A percentile compares a stretch with the other conserved stretches of the same genome.
Conservation (phyloP, 257 asterid species). For the Henckelia pumila region DNA sequence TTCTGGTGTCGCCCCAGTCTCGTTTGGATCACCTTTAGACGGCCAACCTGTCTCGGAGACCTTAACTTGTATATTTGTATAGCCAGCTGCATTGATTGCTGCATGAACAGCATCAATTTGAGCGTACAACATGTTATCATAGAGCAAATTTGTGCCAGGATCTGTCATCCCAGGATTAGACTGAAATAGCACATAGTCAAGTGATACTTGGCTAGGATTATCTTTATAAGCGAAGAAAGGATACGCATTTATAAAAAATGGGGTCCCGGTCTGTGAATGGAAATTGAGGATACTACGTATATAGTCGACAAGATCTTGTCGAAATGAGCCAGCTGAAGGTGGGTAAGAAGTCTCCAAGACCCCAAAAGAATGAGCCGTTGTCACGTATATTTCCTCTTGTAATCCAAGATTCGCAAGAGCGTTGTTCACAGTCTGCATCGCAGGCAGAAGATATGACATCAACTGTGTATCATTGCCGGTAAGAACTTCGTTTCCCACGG, state of each 20-base stretch:
- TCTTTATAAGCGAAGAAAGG: slow-evolving; percentile 91
- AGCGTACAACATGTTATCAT: slow-evolving; percentile 92
- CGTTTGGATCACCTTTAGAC: slow-evolving; percentile 69
- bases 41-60: slow-evolving; percentile 99
- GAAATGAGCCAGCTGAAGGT: slow-evolving; percentile 75
- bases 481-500: slow-evolving; percentile 82
- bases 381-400: slow-evolving; percentile 50
- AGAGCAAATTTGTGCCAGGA: slow-evolving; percentile 54
- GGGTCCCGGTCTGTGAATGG: slow-evolving; percentile 63
- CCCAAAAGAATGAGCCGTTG: slow-evolving; percentile 76
- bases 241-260: slow-evolving; percentile 81
- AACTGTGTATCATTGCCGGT: slow-evolving; percentile 59
- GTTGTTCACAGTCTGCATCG: slow-evolving; percentile 60
- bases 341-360: slow-evolving; percentile 69
- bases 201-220: slow-evolving; percentile 46
- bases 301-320: slow-evolving; percentile 53
- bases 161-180: slow-evolving; percentile 61
- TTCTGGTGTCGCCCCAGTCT: slow-evolving; percentile 78
- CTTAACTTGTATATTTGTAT: slow-evolving; percentile 49
- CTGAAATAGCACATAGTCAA: slow-evolving; percentile 71
- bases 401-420: slow-evolving; percentile 66
- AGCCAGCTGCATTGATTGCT: slow-evolving; percentile 78
- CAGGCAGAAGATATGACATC: slow-evolving; percentile 62
- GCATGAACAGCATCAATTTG: slow-evolving; percentile 88
- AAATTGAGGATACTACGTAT: slow-evolving; percentile 58